phyloP scores from a whole-genome alignment of 1,284 basidiomycete genomes.

The Papiliotrema nemorosa region DNA sequence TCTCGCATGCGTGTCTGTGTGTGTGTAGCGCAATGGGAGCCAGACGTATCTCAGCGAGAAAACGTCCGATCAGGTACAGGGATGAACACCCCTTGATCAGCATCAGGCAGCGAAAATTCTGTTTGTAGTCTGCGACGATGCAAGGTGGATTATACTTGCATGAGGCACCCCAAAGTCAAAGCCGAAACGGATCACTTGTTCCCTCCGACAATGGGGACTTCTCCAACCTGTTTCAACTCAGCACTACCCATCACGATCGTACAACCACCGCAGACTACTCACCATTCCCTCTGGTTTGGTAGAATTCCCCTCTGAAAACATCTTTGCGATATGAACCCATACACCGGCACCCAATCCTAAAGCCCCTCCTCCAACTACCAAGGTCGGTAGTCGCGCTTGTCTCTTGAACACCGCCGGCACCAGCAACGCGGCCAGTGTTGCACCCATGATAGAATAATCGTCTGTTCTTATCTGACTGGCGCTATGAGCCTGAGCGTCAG shows the following conservation, averaged over 20 bases:
- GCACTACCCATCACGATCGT: neutral
- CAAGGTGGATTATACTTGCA: too few species aligned
- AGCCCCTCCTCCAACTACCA: conserved; percentile 41
- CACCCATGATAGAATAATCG: conserved; percentile 47
- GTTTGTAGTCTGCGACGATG: too few species aligned
- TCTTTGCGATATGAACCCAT: conserved; percentile 34
- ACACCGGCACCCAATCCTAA: conserved; percentile 44
- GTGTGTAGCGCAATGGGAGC: too few species aligned
- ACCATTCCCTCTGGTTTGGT: conserved; percentile 42
- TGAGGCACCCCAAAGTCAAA: too few species aligned
- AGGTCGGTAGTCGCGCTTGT: conserved; percentile 31
- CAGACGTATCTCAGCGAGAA: too few species aligned
- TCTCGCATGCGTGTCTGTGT: too few species aligned
- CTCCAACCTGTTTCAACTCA: conserved; percentile 13
- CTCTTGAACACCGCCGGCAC: conserved; percentile 42
- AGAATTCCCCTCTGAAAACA: conserved; percentile 29
- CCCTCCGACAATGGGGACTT: conserved; percentile 17
- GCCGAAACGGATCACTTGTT: too few species aligned
- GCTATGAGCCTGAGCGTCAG: conserved; percentile 21
- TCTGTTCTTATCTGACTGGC: conserved; percentile 35
- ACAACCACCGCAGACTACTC: conserved; percentile 9
- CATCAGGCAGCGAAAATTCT: too few species aligned
- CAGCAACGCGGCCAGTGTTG: conserved; percentile 36
- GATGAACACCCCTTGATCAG: too few species aligned
- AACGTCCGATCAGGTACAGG: too few species aligned